Conservation (phyloP, 2,329 filamentous ascomycete genomes). For the Claviceps paspali region DNA sequence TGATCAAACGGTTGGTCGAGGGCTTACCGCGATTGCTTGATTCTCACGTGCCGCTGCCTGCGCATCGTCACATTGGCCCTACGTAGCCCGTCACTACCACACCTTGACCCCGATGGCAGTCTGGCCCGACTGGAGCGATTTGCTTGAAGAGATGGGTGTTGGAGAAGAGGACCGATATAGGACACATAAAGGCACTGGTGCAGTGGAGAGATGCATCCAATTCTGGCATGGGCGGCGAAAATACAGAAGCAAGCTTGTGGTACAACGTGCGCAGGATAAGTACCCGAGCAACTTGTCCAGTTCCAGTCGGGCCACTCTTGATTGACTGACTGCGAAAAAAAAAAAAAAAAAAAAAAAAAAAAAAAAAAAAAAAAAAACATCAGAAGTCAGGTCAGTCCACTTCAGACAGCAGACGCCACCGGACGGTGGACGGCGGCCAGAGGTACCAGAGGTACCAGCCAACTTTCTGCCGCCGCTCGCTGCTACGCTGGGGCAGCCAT, state of each 20-base stretch:
- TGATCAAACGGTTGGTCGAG: background rate
- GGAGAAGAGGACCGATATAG: background rate
- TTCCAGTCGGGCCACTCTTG: background rate
- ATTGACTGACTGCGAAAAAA: too few species aligned
- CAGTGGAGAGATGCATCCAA: background rate
- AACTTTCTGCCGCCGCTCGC: background rate
- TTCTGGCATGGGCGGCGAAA: background rate
- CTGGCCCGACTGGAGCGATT: constrained; percentile 1
- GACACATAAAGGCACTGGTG: too few species aligned
- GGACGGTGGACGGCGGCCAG: too few species aligned
- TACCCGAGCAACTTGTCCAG: background rate
- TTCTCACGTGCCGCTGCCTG: constrained; percentile 5
- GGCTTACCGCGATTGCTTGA: constrained; percentile 1
- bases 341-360: too few species aligned
- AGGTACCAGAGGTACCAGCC: background rate
- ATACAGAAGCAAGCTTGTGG: constrained; percentile 1
- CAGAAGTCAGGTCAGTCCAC: background rate
- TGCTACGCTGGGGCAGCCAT: background rate
- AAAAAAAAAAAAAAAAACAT: background rate
- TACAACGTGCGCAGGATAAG: background rate
- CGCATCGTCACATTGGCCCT: constrained; percentile 2
- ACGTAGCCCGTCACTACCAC: background rate
- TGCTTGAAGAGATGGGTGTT: background rate
- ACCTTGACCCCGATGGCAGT: too few species aligned
- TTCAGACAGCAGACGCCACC: background rate